A percentile compares a stretch with the other conserved stretches of the same genome.
Conservation (phyloP, 768 basidiomycete genomes). For the Leccinum olivaceopallidum region DNA sequence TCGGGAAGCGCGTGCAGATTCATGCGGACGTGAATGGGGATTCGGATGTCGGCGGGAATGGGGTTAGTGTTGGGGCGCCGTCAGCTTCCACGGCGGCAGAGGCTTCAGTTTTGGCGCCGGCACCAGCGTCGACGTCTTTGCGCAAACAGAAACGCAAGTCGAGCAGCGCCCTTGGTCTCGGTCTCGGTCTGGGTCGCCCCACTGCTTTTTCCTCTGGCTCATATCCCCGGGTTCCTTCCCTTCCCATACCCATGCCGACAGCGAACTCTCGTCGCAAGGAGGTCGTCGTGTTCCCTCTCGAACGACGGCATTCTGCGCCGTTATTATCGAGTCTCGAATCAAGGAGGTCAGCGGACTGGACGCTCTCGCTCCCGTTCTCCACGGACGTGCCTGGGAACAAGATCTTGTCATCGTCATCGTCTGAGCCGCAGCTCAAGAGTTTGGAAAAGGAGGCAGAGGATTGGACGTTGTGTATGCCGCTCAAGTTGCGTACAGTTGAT, state of each 20-base stretch:
- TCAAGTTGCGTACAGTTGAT: conserved; percentile 18
- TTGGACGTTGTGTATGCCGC: conserved; percentile 36
- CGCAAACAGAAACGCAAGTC: conserved; percentile 29
- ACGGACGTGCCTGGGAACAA: conserved; percentile 28
- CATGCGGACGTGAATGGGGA: conserved; percentile 28
- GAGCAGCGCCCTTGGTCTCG: conserved; percentile 11
- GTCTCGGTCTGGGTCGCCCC: not conserved
- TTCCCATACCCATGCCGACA: not conserved
- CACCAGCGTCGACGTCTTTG: not conserved
- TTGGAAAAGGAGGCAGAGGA: conserved; percentile 21
- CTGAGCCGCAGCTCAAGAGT: conserved; percentile 2
- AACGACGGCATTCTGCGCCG: conserved; percentile 34
- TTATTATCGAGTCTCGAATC: conserved; percentile 15
- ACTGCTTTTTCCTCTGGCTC: not conserved
- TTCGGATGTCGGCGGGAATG: conserved; percentile 2
- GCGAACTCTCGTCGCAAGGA: conserved; percentile 1
- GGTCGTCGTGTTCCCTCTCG: conserved; percentile 23
- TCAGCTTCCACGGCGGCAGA: not conserved
- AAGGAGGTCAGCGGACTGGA: conserved; percentile 24
- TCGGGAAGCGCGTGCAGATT: conserved; percentile 33
- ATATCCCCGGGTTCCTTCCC: not conserved
- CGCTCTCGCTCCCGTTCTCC: conserved; percentile 32
- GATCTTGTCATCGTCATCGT: conserved; percentile 9
- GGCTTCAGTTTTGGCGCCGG: not conserved
- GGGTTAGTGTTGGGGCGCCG: not conserved